Evolutionary conservation across 2,329 filamentous ascomycete species (phyloP), one percentile per base, ranked within the genome.

Genomic region (Pseudogymnoascus sp.): DNA sequence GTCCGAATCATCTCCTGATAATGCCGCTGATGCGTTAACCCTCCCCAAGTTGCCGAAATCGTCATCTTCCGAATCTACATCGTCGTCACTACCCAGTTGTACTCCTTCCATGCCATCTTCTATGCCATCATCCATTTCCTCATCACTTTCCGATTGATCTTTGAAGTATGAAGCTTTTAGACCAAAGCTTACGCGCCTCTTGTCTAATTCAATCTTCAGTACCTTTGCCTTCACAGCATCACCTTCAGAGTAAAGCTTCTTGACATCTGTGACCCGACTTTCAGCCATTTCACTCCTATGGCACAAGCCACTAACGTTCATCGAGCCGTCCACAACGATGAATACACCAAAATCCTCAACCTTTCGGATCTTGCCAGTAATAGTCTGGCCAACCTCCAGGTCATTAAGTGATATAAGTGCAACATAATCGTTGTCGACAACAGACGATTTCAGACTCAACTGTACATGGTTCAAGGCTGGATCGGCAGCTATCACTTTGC

Each of bases 331-430:
- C 18, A 99, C 80, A 47, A 96, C 85, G 69, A 99, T 89, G 74
- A 99, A 99, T 4, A 93, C 93, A 68, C 95, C 95, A 73, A 93
- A 99, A 34, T 96, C 90, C 72, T 96, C 91, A 1, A 97, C 92
- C 76, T 96, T 96, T 70, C 93, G 88, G 63, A 99, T 86, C 73
- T 91, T 96, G 60, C 93, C 95, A 11, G 90, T 96, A 36, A 99
- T 83, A 34, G 92, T 79, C 75, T 96, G 90, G 5, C 92, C 93
- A 66, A 83, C 79, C 72, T 88, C 85, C 64, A 97, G 79, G 69
- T 96, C 90, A n/a, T 82, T 81, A 66, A 93, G 88, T 0, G 83
- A 87, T n/a, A 88, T 74, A 1, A 86, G 87, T 21, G 89, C 84
- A 51, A 86, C 84, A 75, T 91, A 96, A 68, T 93, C 81, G 67